Evolutionary conservation across 2,329 filamentous ascomycete species (phyloP), one percentile per base, ranked within the genome.

Genomic region (Trichoderma afroharzianum): DNA sequence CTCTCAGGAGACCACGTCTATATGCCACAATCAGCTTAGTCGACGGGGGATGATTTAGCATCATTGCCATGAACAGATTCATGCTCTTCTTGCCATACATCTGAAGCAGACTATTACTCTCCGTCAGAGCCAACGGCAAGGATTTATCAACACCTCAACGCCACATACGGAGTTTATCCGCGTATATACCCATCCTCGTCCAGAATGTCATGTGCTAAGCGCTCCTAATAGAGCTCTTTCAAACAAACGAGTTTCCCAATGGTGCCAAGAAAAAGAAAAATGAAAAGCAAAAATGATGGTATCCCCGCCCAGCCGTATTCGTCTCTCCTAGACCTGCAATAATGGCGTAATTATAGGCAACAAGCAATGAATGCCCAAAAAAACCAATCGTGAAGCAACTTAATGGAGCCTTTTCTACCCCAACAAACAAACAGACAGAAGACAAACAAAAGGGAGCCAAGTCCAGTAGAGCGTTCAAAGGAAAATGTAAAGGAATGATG

Each of bases 11-110:
- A 57, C 67, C 68, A 67, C 68, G 68, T 74, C 72, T 73, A 73
- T 72, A 74, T 74, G 73, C 73, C 71, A 73, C 69, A 72, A 74
- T 73, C 72, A 72, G 68, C 47, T 71, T 73, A 72, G 62, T 72
- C 71, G 62, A 70, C 74, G 72, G 72, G 74, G 73, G 62, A 75
- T 75, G 61, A 71, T 73, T 71, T 73, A 69, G 28, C 39, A 64
- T 72, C 72, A 67, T 61, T 71, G 68, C 67, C 59, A 71, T 63
- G 39, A 66, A 61, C 59, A 69, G 68, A 63, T 68, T 61, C 39
- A 24, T 66, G 70, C 58, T 57, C 32, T 58, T 57, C 43, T 58
- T 69, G 69, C 33, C 68, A 32, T 50, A 55, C 32, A 63, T 30
- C 43, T 63, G 36, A 71, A 68, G 57, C 43, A 39, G 61, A 59